phyloP scores from a whole-genome alignment of 139 green algal species.

The Auxenochlorella pyrenoidosa region DNA sequence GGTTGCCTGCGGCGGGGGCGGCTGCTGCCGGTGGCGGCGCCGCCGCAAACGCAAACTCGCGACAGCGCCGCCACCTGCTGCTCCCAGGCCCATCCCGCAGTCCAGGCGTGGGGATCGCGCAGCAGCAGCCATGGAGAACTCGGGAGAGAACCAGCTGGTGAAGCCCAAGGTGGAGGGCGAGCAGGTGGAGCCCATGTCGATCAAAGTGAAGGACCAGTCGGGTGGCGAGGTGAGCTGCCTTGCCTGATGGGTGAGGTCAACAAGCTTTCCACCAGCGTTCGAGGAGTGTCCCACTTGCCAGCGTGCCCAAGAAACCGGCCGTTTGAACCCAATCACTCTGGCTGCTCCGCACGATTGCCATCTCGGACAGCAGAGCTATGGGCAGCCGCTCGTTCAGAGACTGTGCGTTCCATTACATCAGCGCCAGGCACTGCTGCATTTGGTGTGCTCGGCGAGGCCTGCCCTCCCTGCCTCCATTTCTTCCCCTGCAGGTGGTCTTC shows the following conservation, averaged over 20 bases:
- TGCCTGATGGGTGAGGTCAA: background rate
- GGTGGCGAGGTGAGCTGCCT: constrained; percentile 39
- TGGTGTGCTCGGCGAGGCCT: background rate
- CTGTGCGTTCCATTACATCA: background rate
- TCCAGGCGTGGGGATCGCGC: background rate
- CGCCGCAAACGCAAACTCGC: too few relatives aligned
- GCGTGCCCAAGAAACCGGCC: too few relatives aligned
- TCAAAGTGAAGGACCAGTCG: constrained; percentile 53
- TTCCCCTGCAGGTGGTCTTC: constrained; percentile 47
- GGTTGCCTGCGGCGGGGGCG: too few relatives aligned
- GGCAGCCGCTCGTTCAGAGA: too few relatives aligned
- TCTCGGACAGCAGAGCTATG: background rate
- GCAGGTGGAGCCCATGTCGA: constrained; percentile 16
- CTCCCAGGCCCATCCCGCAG: background rate
- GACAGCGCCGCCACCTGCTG: background rate
- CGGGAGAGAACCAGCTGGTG: constrained; percentile 8
- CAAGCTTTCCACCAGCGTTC: background rate
- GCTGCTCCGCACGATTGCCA: background rate
- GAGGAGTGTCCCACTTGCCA: too few relatives aligned
- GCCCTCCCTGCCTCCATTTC: background rate
- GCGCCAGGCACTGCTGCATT: background rate
- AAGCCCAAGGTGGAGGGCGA: constrained; percentile 40
- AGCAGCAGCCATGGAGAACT: constrained; percentile 26
- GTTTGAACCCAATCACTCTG: too few relatives aligned
- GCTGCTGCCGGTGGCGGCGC: too few relatives aligned